Evolutionary conservation across 2,329 filamentous ascomycete genomes (phyloP).

Genomic region (Beauveria medogensis): DNA sequence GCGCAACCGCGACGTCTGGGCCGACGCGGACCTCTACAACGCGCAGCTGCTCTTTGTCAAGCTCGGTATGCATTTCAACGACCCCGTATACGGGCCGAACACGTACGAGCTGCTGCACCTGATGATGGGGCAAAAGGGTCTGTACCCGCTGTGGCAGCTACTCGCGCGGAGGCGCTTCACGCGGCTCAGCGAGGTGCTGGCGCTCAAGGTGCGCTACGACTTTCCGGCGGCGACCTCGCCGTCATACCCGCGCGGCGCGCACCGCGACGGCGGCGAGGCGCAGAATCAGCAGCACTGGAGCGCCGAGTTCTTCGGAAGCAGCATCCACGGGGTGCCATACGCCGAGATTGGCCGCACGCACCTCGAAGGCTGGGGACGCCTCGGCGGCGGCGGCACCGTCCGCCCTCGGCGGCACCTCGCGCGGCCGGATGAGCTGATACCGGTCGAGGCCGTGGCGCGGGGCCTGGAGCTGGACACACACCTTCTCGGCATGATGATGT

Average conservation of each 20-base stretch:
- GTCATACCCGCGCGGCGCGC: neutral
- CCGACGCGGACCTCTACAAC: slow-evolving; percentile 51
- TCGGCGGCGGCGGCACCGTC: slow-evolving; percentile 18
- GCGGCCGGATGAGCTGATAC: slow-evolving; percentile 50
- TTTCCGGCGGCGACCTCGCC: slow-evolving; percentile 27
- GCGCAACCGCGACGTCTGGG: slow-evolving; percentile 45
- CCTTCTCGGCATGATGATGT: slow-evolving; percentile 50
- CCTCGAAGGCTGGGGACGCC: slow-evolving; percentile 47
- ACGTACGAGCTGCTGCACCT: slow-evolving; percentile 44
- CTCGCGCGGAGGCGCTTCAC: slow-evolving; percentile 49
- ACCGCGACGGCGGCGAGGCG: neutral
- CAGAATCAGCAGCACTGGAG: slow-evolving; percentile 15
- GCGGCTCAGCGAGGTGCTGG: slow-evolving; percentile 42
- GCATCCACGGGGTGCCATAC: slow-evolving; percentile 43
- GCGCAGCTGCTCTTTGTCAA: slow-evolving; percentile 62
- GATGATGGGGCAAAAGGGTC: slow-evolving; percentile 49
- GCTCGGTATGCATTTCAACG: slow-evolving; percentile 60
- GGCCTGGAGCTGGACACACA: slow-evolving; percentile 44
- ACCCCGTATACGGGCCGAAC: slow-evolving; percentile 49
- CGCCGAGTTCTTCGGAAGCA: slow-evolving; percentile 14
- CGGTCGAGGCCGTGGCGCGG: slow-evolving; percentile 46
- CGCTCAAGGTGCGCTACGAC: slow-evolving; percentile 51
- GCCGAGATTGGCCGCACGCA: slow-evolving; percentile 44
- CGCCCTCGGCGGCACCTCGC: slow-evolving; percentile 40
- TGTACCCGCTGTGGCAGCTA: slow-evolving; percentile 50